These are phyloP conservation scores for Rhizophagus clarus DNA, from an alignment of 192 early-diverging fungal species.

Conservation along the genomic window DNA sequence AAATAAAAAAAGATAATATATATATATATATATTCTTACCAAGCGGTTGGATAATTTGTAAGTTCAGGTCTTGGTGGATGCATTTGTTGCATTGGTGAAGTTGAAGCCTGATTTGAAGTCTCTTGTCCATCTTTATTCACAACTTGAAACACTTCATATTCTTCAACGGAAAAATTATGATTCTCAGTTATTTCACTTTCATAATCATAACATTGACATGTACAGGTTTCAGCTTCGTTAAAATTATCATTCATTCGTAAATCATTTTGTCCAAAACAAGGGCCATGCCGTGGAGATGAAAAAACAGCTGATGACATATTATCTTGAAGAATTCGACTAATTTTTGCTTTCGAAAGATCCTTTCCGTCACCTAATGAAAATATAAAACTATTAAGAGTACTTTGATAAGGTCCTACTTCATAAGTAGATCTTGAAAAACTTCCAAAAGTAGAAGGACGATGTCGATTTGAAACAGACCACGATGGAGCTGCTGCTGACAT, in stretches of 20 bases:
- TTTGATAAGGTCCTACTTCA: conserved; percentile 17
- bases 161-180: conserved; percentile 16
- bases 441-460: not conserved
- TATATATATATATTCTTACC: not conserved
- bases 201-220: conserved; percentile 16
- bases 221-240: conserved; percentile 5
- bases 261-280: conserved; percentile 22
- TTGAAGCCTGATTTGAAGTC: not conserved
- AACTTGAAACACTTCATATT: conserved; percentile 29
- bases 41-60: conserved; percentile 16
- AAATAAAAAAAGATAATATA: no score
- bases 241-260: conserved; percentile 24
- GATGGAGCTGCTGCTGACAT: not conserved
- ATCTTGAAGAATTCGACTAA: conserved; percentile 10
- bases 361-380: conserved; percentile 14
- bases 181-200: conserved; percentile 18
- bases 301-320: conserved; percentile 6
- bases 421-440: conserved; percentile 9
- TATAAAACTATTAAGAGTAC: conserved; percentile 15
- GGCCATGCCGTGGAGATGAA: conserved; percentile 13
- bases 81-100: not conserved
- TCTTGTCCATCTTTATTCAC: not conserved
- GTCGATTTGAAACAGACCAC: not conserved
- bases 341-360: not conserved
- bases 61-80: not conserved